A percentile compares a stretch with the other conserved stretches of the same genome.
Evolutionary conservation across 2,329 filamentous ascomycete genomes (phyloP).

Genomic region (Aspergillus sp.): DNA sequence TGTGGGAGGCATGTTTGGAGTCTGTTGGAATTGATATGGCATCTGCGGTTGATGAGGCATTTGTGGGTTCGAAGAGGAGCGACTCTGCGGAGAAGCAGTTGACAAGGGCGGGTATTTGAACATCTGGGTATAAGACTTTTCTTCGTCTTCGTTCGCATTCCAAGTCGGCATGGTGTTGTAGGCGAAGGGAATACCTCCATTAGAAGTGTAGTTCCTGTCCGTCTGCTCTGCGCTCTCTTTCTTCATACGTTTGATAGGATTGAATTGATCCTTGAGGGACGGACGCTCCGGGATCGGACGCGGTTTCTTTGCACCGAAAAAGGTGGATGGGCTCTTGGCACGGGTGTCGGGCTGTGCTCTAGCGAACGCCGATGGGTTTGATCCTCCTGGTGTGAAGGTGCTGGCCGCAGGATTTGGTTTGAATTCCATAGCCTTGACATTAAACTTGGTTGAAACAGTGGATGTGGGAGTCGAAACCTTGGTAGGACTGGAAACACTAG

Average conservation of each 20-base stretch:
- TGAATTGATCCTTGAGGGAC: slow-evolving; percentile 61
- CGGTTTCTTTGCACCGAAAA: slow-evolving; percentile 74
- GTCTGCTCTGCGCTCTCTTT: slow-evolving; percentile 62
- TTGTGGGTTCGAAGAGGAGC: slow-evolving; percentile 65
- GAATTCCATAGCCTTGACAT: slow-evolving; percentile 74
- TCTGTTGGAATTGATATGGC: slow-evolving; percentile 79
- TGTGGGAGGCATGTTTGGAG: slow-evolving; percentile 68
- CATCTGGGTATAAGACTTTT: slow-evolving; percentile 78
- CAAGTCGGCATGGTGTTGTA: slow-evolving; percentile 86
- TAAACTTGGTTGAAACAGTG: slow-evolving; percentile 59
- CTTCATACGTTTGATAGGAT: slow-evolving; percentile 71
- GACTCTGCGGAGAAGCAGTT: slow-evolving; percentile 72
- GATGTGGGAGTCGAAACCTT: slow-evolving; percentile 60
- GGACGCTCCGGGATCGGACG: slow-evolving; percentile 62
- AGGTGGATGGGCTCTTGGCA: slow-evolving; percentile 54
- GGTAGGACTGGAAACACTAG: slow-evolving; percentile 46
- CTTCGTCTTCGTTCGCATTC: slow-evolving; percentile 71
- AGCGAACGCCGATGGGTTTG: slow-evolving; percentile 69
- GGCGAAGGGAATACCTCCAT: slow-evolving; percentile 80
- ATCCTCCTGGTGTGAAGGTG: slow-evolving; percentile 73
- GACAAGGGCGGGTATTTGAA: slow-evolving; percentile 69
- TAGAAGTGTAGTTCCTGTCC: slow-evolving; percentile 69
- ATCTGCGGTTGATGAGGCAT: slow-evolving; percentile 83
- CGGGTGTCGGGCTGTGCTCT: slow-evolving; percentile 55
- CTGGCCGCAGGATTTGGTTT: slow-evolving; percentile 80